Percentiles rank a stretch among this genome's conserved stretches.
Conservation (phyloP, 1,139 yeast genomes). For the Taphrina confusa region DNA sequence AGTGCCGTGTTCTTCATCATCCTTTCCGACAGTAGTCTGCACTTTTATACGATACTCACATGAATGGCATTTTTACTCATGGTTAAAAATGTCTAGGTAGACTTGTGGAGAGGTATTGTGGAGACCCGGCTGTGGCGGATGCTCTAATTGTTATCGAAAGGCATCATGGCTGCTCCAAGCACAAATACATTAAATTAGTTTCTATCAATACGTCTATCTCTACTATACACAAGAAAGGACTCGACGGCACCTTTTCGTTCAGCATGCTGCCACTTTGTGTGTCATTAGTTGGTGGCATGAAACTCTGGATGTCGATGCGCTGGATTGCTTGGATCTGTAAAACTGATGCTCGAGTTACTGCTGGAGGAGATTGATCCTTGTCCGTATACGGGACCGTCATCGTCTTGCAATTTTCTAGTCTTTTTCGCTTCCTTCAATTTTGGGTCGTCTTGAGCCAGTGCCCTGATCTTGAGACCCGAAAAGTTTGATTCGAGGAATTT, state of each 20-base stretch:
- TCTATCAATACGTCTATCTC: too few species aligned
- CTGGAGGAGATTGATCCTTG: conserved; percentile 17
- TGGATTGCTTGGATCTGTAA: background rate
- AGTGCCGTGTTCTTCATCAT: conserved; percentile 1
- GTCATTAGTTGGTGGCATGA: conserved; percentile 3
- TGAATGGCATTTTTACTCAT: too few species aligned
- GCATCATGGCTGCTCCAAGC: too few species aligned
- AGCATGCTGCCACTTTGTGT: background rate
- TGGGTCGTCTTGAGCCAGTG: conserved; percentile 26
- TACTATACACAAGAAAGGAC: too few species aligned
- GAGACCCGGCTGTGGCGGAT: too few species aligned
- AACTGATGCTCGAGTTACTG: conserved; percentile 12
- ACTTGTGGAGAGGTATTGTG: too few species aligned
- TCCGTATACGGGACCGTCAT: conserved; percentile 15
- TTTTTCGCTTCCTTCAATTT: conserved; percentile 21
- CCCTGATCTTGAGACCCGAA: conserved; percentile 21
- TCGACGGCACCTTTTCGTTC: too few species aligned
- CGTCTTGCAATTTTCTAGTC: conserved; percentile 15
- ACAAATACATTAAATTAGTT: too few species aligned
- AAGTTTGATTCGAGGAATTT: conserved; percentile 23
- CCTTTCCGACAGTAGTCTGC: too few species aligned
- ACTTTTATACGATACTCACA: too few species aligned
- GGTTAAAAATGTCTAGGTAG: too few species aligned
- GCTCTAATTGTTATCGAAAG: too few species aligned
- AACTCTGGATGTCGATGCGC: conserved; percentile 20